Evolutionary conservation across 192 early-diverging fungal genomes (phyloP), one percentile per base, ranked within the genome.

Genomic region (Coemansia sp.): DNA sequence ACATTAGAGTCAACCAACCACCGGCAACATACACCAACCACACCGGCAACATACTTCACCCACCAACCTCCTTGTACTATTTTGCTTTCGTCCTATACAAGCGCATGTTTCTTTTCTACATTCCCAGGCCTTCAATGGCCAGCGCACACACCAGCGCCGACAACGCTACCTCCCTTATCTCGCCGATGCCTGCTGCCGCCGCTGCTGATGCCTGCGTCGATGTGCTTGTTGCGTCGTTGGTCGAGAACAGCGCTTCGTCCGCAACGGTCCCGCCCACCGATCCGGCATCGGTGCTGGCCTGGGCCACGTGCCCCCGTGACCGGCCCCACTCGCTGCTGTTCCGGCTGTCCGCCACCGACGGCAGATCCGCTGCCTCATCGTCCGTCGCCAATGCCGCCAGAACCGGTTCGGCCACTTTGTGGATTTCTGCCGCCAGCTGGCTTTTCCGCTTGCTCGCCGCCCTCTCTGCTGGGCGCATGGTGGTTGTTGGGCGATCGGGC

Each of bases 81-180:
- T n/a, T n/a, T n/a, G 20, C 18, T 17, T 38, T 38, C 37, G 22
- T 38, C 9, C 19, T 17, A 37, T 37, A 37, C 13, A 37, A 37
- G n/a, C 19, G 16, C 35, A 37, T 16, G 19, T 6, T 27, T 43
- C 31, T 30, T 38, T 36, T 20, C 26, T 58, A 73, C 63, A 73
- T 66, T 0, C 70, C 70, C 14, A 73, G 48, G 0, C 70, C 70
- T 19, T 73, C 70, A 17, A 73, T 57, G 18, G 63, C 56, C 49
- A 73, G 51, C 8, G 70, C 63, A 9, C 54, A 41, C 12, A 73
- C 70, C 2, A 61, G 42, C 5, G 28, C 19, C 26, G 70, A 73
- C n/a, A 73, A 55, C 44, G 54, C 27, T 5, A 66, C 35, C 11
- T 73, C 70, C 39, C 54, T 51, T 16, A 57, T 45, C 19, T 38